Evolutionary conservation across 2,329 filamentous ascomycete species (phyloP).

Genomic region (Trichoderma sp.): DNA sequence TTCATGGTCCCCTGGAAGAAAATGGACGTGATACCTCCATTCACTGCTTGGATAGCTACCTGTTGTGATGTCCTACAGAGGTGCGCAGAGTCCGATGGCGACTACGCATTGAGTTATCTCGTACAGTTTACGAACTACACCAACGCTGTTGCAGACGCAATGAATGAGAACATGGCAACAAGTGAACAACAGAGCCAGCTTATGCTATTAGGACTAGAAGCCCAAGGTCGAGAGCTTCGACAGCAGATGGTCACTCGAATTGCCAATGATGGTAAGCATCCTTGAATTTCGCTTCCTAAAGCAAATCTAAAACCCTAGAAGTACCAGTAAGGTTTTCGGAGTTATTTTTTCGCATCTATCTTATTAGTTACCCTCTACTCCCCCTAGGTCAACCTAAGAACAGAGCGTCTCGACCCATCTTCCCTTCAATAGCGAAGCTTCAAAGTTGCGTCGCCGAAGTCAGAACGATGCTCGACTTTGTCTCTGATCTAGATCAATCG

Average conservation of each 20-base stretch:
- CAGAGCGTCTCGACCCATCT: neutral
- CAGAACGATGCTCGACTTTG: neutral
- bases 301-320: neutral
- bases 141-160: constrained; percentile 38
- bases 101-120: constrained; percentile 47
- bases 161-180: constrained; percentile 34
- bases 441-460: neutral
- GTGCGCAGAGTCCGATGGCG: constrained; percentile 43
- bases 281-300: neutral
- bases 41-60: constrained; percentile 46
- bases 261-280: constrained; percentile 24
- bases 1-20: neutral
- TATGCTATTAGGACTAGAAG: constrained; percentile 50
- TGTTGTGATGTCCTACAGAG: constrained; percentile 50
- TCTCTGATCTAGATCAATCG: neutral
- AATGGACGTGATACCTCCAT: constrained; percentile 28
- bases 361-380: neutral
- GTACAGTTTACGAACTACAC: constrained; percentile 37
- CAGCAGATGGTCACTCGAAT: constrained; percentile 40
- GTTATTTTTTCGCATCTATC: neutral
- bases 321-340: neutral
- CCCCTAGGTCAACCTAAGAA: neutral
- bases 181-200: constrained; percentile 46
- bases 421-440: neutral
- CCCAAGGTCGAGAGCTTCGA: constrained; percentile 48